phyloP scores from a whole-genome alignment of 2,329 filamentous ascomycete species.

The Penicillium oxalicum region DNA sequence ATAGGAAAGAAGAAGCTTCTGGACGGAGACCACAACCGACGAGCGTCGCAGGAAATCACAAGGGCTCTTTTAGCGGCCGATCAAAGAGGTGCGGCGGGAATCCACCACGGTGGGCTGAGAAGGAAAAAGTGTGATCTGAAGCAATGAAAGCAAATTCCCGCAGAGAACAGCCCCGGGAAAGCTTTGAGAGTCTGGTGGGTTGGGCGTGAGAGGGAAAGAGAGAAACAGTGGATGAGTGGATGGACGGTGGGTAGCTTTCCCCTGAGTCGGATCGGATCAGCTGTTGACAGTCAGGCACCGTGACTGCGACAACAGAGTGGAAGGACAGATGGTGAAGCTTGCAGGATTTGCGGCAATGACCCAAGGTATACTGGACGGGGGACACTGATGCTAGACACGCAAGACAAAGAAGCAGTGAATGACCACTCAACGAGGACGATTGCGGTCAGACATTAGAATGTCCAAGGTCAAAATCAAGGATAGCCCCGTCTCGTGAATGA shows the following conservation, averaged over 20 bases:
- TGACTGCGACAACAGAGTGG: not conserved
- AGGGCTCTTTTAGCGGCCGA: conserved; percentile 19
- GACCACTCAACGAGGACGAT: too few species aligned
- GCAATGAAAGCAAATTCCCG: not conserved
- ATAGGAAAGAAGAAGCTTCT: conserved; percentile 16
- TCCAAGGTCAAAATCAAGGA: not conserved
- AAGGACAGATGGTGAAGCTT: not conserved
- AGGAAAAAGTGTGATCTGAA: not conserved
- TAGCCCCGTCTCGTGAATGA: conserved; percentile 1
- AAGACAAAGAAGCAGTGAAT: too few species aligned
- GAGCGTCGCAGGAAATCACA: conserved; percentile 6
- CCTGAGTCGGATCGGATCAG: too few species aligned
- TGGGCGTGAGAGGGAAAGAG: not conserved
- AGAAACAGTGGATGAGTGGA: not conserved
- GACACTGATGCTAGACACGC: too few species aligned
- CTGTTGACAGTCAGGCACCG: too few species aligned
- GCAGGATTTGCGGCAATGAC: too few species aligned
- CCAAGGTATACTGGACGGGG: too few species aligned
- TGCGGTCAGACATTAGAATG: too few species aligned
- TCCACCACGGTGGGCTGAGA: conserved; percentile 18
- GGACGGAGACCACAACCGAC: conserved; percentile 10
- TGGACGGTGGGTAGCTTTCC: not conserved
- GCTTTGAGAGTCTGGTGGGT: not conserved
- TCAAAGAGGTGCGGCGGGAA: conserved; percentile 16
- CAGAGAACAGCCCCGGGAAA: not conserved